Conservation (phyloP, 2,329 filamentous ascomycete genomes). For the Trichoderma afroharzianum region DNA sequence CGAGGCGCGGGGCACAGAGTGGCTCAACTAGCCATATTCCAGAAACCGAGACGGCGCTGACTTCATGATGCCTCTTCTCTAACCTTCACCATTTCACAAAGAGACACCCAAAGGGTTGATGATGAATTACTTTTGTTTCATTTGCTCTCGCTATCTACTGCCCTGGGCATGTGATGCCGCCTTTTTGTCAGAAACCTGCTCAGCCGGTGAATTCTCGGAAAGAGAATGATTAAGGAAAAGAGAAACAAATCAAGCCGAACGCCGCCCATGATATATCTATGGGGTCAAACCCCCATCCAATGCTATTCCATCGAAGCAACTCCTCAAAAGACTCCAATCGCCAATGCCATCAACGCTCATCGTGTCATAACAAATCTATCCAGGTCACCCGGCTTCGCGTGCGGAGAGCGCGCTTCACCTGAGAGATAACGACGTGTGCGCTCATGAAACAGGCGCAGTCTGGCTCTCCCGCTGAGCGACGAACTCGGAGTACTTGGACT, state of each 20-base stretch:
- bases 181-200: background rate
- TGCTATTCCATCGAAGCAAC: conserved; percentile 5
- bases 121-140: background rate
- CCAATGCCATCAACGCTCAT: conserved; percentile 7
- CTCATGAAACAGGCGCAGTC: conserved; percentile 28
- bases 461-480: conserved; percentile 64
- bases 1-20: background rate
- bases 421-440: background rate
- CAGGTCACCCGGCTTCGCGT: background rate
- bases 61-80: background rate
- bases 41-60: background rate
- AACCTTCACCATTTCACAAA: background rate
- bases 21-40: background rate
- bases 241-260: background rate
- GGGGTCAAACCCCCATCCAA: background rate
- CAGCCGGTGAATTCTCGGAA: background rate
- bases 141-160: conserved; percentile 1
- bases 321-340: conserved; percentile 11
- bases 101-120: background rate
- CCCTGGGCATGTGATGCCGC: background rate
- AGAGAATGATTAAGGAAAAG: background rate
- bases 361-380: conserved; percentile 4
- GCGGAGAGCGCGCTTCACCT: background rate
- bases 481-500: conserved; percentile 87
- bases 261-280: conserved; percentile 14